phyloP scores from a whole-genome alignment of 2,329 filamentous ascomycete genomes.

The Aspergillus texensis region DNA sequence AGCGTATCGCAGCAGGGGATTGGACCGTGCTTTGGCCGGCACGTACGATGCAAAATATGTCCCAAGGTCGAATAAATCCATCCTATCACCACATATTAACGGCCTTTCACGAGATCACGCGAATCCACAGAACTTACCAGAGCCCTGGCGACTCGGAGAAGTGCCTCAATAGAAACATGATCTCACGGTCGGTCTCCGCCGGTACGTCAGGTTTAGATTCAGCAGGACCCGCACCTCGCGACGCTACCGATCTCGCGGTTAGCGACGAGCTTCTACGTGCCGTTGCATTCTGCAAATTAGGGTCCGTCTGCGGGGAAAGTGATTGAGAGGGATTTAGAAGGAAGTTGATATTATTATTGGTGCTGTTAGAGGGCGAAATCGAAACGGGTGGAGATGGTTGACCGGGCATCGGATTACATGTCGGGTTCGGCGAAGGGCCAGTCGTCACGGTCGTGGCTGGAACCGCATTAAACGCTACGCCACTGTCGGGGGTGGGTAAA shows the following conservation, averaged over 20 bases:
- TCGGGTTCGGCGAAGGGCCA: conserved; percentile 37
- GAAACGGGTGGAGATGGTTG: conserved; percentile 48
- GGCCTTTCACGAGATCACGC: conserved; percentile 3
- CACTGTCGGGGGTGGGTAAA: conserved; percentile 21
- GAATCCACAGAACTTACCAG: conserved; percentile 47
- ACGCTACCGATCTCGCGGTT: conserved; percentile 27
- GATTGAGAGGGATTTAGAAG: conserved; percentile 54
- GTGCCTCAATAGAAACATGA: conserved; percentile 62
- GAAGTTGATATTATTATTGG: conserved; percentile 57
- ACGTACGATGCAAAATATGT: conserved; percentile 64
- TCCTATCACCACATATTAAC: conserved; percentile 31
- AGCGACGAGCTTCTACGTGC: conserved; percentile 35
- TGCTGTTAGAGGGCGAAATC: conserved; percentile 40
- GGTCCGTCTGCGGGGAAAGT: conserved; percentile 50
- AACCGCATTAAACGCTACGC: conserved; percentile 24
- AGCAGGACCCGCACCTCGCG: conserved; percentile 16
- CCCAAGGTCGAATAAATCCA: conserved; percentile 53
- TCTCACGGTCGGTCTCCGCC: conserved; percentile 55
- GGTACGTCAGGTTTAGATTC: conserved; percentile 30
- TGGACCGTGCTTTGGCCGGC: conserved; percentile 58
- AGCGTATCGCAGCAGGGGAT: conserved; percentile 53
- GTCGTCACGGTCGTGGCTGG: conserved; percentile 24
- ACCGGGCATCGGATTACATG: conserved; percentile 35
- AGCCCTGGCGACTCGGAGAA: conserved; percentile 63
- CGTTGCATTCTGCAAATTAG: conserved; percentile 36